Base-by-base conservation (phyloP, 305 asterid genomes). In the Ajuga reptans region DNA sequence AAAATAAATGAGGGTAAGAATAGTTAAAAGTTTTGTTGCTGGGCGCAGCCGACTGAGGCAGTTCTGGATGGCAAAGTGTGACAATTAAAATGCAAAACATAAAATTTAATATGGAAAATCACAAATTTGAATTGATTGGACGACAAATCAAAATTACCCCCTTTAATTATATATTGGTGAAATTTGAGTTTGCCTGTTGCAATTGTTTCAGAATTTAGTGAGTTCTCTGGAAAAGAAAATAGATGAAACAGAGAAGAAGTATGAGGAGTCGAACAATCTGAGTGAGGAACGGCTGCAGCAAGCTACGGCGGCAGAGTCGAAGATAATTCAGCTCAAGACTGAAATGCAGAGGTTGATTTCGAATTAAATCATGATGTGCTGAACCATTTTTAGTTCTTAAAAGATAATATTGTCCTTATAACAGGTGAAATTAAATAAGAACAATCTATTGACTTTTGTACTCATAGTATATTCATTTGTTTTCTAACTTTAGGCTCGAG, bases 181-280 rank as follows among this genome's bases (percentile, higher is more conserved):
- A 46, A 67, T 70, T 39, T 75, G 41, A 58, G 51, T 62, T 71
- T 62, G 37, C 65, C 63, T 62, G 36, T 64, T 60, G 36, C 17
- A 75, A 51, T 69, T 77, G 77, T 68, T 79, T 55, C 85, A 91
- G 98, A 68, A 69, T 75, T 74, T 84, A 68, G 88, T 89, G 63
- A 82, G 68, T 55, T 85, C 92, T 58, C 81, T 87, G 82, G 92
- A 91, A 77, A 75, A 81, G 79, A 84, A 77, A 80, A 79, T 91
- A 59, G 83, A 84, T 64, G 97, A 88, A 76, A 87, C 85, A 8
- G 92, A 85, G 80, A 90, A 84, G 76, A 88, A 87, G 73, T 85
- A 75, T 9, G 89, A 86, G 79, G 95, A 89, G 69, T 64, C 84
- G 16, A 79, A 79, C 78, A 88, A 76, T 66, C 79, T 86, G 65